phyloP scores from a whole-genome alignment of 345 rosid species.

The Syzygium aqueum region DNA sequence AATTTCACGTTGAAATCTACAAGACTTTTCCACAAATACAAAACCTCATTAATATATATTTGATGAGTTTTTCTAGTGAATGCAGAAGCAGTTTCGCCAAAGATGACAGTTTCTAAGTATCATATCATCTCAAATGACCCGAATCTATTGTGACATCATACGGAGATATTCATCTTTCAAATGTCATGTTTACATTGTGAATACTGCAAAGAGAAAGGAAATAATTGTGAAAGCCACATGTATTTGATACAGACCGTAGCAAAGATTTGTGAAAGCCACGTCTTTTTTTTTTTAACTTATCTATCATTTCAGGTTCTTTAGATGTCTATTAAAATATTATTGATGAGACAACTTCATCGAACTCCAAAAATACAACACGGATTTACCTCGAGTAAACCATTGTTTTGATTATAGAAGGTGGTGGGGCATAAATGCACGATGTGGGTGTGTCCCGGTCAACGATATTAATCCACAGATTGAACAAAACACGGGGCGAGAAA shows the following conservation, averaged over 20 bases:
- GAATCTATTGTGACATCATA: too few relatives aligned
- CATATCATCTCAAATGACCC: neutral
- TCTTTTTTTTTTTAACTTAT: too few relatives aligned
- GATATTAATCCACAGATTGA: neutral
- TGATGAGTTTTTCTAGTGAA: neutral
- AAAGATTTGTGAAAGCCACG: too few relatives aligned
- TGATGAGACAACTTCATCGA: neutral
- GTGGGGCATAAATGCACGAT: neutral
- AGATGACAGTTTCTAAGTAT: neutral
- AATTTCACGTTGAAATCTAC: neutral
- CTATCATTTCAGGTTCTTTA: neutral
- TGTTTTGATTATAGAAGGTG: neutral
- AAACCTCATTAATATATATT: neutral
- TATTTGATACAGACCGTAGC: too few relatives aligned
- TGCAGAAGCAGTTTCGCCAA: neutral
- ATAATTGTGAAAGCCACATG: neutral
- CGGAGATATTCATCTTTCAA: too few relatives aligned
- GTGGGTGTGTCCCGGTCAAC: neutral
- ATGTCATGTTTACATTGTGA: neutral
- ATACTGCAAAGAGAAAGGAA: neutral
- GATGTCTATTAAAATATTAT: neutral
- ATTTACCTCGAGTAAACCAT: neutral
- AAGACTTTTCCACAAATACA: neutral
- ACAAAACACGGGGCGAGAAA: neutral
- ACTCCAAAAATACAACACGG: too few relatives aligned